A percentile compares a stretch with the other conserved stretches of the same genome.
These are phyloP conservation scores for Leucocoprinus birnbaumii DNA, from an alignment of 768 basidiomycete genomes.

Conservation along the genomic window DNA sequence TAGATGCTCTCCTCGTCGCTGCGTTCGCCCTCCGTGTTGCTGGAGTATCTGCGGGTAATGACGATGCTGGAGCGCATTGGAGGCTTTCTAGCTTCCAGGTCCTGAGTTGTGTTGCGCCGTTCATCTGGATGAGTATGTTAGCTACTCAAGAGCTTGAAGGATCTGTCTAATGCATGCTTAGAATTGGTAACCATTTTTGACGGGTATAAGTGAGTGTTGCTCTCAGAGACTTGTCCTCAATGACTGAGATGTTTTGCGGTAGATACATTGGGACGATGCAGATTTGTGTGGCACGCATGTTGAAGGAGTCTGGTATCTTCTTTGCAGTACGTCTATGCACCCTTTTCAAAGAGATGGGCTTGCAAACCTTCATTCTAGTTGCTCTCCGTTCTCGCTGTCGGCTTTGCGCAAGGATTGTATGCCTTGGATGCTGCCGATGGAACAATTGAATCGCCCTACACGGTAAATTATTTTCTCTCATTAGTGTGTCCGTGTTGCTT, in stretches of 20 bases:
- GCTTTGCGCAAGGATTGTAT: slow-evolving; percentile 84
- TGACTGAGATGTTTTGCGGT: slow-evolving; percentile 1
- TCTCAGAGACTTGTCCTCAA: background rate
- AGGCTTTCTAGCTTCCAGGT: slow-evolving; percentile 81
- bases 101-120: slow-evolving; percentile 81
- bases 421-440: slow-evolving; percentile 93
- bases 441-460: slow-evolving; percentile 45
- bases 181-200: slow-evolving; percentile 81
- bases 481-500: too few species aligned
- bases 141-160: too few species aligned
- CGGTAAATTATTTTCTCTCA: slow-evolving; percentile 38
- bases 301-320: slow-evolving; percentile 90
- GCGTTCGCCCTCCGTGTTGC: slow-evolving; percentile 74
- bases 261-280: slow-evolving; percentile 92
- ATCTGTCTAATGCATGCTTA: slow-evolving; percentile 27
- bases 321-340: slow-evolving; percentile 61
- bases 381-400: slow-evolving; percentile 76
- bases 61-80: slow-evolving; percentile 30
- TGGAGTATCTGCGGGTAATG: slow-evolving; percentile 41
- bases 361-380: slow-evolving; percentile 43
- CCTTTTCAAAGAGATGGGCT: background rate
- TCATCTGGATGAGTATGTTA: slow-evolving; percentile 94
- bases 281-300: slow-evolving; percentile 90
- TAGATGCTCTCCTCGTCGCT: slow-evolving; percentile 66
- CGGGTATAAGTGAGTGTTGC: slow-evolving; percentile 69